These are phyloP conservation scores for Suillus clintonianus DNA, from an alignment of 768 basidiomycete species.

Conservation along the genomic window DNA sequence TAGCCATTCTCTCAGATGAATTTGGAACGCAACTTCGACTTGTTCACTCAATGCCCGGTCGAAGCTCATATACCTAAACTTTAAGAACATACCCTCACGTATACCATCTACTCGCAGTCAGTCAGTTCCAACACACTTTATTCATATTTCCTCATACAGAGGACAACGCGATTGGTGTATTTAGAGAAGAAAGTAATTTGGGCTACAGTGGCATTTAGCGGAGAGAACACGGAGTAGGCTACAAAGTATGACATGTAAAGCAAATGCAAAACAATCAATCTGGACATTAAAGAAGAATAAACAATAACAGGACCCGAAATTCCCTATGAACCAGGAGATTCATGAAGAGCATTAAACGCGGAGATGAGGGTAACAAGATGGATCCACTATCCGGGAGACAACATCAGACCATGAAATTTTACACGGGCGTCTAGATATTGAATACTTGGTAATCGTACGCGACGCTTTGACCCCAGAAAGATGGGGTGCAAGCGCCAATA, in stretches of 20 bases:
- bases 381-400: neutral
- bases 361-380: neutral
- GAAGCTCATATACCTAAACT: neutral
- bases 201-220: neutral
- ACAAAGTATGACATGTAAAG: neutral
- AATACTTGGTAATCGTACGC: slow-evolving; percentile 75
- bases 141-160: neutral
- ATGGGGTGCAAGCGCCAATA: slow-evolving; percentile 60
- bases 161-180: neutral
- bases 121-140: neutral
- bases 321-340: neutral
- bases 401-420: neutral
- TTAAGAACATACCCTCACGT: neutral
- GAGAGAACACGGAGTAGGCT: neutral
- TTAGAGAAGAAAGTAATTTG: neutral
- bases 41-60: slow-evolving; percentile 47
- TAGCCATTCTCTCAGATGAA: slow-evolving; percentile 53
- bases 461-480: slow-evolving; percentile 67
- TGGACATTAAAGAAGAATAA: neutral
- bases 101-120: neutral
- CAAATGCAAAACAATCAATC: neutral
- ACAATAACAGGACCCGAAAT: neutral
- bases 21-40: slow-evolving; percentile 65
- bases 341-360: neutral
- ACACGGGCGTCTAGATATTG: slow-evolving; percentile 31